Evolutionary conservation across 495 filamentous ascomycete genomes (phyloP).

Genomic region (Xylaria flabelliformis): DNA sequence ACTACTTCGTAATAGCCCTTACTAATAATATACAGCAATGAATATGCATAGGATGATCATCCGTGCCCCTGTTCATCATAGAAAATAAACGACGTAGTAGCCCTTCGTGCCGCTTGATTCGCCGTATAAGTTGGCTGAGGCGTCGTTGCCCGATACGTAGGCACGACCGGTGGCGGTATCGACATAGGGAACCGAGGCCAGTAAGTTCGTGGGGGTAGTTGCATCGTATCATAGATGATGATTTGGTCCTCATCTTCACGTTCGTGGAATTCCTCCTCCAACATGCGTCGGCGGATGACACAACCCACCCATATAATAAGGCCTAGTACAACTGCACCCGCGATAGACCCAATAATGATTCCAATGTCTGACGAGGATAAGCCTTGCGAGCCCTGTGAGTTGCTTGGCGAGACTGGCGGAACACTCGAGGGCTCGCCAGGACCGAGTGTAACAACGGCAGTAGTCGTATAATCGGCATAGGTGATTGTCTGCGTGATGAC

Average conservation of each 20-base stretch:
- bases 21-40: not conserved
- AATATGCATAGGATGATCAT: not conserved
- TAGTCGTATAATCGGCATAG: slow-evolving; percentile 36
- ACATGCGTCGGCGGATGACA: slow-evolving; percentile 30
- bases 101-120: slow-evolving; percentile 9
- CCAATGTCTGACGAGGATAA: slow-evolving; percentile 33
- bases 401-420: slow-evolving; percentile 26
- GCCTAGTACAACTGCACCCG: slow-evolving; percentile 34
- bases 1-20: not conserved
- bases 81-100: slow-evolving; percentile 1
- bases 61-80: not conserved
- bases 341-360: slow-evolving; percentile 35
- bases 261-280: slow-evolving; percentile 29
- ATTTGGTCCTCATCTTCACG: not conserved
- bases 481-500: slow-evolving; percentile 40
- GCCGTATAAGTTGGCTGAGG: slow-evolving; percentile 29
- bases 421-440: slow-evolving; percentile 31
- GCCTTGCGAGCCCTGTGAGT: slow-evolving; percentile 31
- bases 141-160: slow-evolving; percentile 30
- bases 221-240: not conserved
- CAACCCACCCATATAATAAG: slow-evolving; percentile 38
- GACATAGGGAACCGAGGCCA: slow-evolving; percentile 36
- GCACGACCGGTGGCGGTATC: slow-evolving; percentile 33
- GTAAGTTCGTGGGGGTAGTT: slow-evolving; percentile 26
- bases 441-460: slow-evolving; percentile 38